Percentiles rank a stretch among this genome's conserved stretches.
Evolutionary conservation across 2,329 filamentous ascomycete species (phyloP).

Genomic region (Rachicladosporium sp.): DNA sequence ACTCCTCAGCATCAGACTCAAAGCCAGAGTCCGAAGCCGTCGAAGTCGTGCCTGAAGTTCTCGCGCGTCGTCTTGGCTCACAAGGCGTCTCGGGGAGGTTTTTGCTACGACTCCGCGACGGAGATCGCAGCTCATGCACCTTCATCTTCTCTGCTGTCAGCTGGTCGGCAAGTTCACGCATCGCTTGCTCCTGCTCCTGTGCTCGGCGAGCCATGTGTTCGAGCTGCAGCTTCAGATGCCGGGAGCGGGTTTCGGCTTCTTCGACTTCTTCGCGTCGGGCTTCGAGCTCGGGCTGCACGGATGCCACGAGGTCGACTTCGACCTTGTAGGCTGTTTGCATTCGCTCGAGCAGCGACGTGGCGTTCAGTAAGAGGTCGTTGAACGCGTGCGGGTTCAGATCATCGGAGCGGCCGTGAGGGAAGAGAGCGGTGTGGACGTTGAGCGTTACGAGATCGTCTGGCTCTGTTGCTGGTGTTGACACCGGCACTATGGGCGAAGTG

Average conservation of each 20-base stretch:
- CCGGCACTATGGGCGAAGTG: constrained; percentile 4
- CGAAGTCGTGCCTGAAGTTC: constrained; percentile 17
- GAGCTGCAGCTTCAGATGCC: constrained; percentile 48
- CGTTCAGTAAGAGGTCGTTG: constrained; percentile 44
- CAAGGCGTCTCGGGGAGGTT: constrained; percentile 7
- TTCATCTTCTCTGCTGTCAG: constrained; percentile 34
- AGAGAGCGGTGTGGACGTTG: constrained; percentile 42
- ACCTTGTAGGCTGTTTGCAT: constrained; percentile 46
- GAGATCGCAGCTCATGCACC: constrained; percentile 20
- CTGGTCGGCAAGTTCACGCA: constrained; percentile 39
- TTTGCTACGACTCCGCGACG: constrained; percentile 8
- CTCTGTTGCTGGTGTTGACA: constrained; percentile 4
- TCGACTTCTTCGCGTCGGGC: constrained; percentile 49
- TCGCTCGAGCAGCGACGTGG: constrained; percentile 40
- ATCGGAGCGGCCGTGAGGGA: constrained; percentile 38
- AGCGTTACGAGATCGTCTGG: constrained; percentile 42
- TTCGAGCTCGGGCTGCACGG: constrained; percentile 42
- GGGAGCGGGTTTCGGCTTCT: constrained; percentile 44
- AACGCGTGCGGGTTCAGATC: constrained; percentile 41
- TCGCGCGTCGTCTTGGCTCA: constrained; percentile 11
- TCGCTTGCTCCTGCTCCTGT: constrained; percentile 43
- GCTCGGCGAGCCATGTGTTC: constrained; percentile 46
- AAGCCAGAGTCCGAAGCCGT: constrained; percentile 46
- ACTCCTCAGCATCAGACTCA: constrained; percentile 41
- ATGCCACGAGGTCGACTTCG: constrained; percentile 37